Base-by-base conservation (phyloP, 805 yeast genomes). In the Candida coquimbonensis region DNA sequence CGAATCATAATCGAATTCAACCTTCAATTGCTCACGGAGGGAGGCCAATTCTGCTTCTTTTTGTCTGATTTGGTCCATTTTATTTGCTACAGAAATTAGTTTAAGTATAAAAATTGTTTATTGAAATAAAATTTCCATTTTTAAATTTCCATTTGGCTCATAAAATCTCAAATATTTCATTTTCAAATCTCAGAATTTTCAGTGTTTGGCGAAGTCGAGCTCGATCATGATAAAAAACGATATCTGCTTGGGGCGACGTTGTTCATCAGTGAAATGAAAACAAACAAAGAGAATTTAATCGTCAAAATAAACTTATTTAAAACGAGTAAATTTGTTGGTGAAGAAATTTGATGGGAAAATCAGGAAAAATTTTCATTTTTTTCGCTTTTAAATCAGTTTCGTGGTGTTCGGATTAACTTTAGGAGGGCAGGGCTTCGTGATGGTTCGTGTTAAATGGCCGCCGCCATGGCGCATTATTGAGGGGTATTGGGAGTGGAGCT, bases 1-100 rank as follows among this genome's bases (percentile, higher is more conserved):
- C 1, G 56, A 61, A 36, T 70, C 73, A 1, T 81, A 75, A 45
- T 70, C 67, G 25, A 62, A 60, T n/a, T 57, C 42, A 9, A 33
- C 36, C 19, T 33, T 29, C 27, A 17, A 24, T 13, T 24, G 26
- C 6, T 5, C 13, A 11, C 2, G 26, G 5, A 21, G 9, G 7
- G 13, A 3, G 7, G n/a, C 24, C 38, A 17, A 19, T 24, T 29
- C 45, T 7, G 50, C 41, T 38, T 51, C 53, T 7, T 29, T 34
- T 19, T 48, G 42, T 9, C 49, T 19, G 13, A 46, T 36, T 21
- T 25, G 38, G 9, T 36, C 26, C 38, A 36, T 36, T 34, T 21
- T 21, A 21, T 21, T 21, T 6, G 24, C 25, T 35, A 17, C 19
- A 21, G 17, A 31, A 31, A 19, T 9, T 11, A 8, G 24, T n/a